A percentile compares a stretch with the other conserved stretches of the same genome.
phyloP scores from a whole-genome alignment of 495 filamentous ascomycete genomes.

The Penicillium desertorum region DNA sequence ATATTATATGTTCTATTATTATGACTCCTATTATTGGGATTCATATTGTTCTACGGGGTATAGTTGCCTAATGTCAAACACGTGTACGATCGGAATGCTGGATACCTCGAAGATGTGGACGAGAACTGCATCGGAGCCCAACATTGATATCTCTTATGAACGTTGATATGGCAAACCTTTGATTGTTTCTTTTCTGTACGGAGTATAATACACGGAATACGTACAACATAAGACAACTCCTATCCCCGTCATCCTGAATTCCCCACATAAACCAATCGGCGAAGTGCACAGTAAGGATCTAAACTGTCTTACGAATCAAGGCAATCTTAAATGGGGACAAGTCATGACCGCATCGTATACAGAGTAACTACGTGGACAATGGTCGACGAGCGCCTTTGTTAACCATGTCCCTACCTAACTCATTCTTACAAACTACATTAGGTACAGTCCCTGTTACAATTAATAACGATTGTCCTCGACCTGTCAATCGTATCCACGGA shows the following conservation, averaged over 20 bases:
- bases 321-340: constrained; percentile 11
- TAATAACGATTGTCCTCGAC: constrained; percentile 1
- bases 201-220: not conserved
- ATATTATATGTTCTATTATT: constrained; percentile 2
- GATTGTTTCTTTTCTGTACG: not conserved
- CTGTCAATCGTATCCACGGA: constrained; percentile 13
- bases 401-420: constrained; percentile 2
- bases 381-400: not conserved
- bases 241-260: constrained; percentile 9
- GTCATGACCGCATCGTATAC: constrained; percentile 5
- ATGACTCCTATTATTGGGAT: not conserved
- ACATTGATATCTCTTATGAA: not conserved
- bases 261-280: constrained; percentile 26
- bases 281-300: constrained; percentile 9
- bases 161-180: not conserved
- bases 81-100: constrained; percentile 19
- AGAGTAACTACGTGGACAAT: not conserved
- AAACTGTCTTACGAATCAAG: constrained; percentile 20
- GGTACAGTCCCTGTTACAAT: no score
- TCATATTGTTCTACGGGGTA: not conserved
- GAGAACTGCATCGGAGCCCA: constrained; percentile 4
- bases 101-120: not conserved
- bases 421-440: not conserved
- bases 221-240: constrained; percentile 7
- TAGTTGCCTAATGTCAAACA: constrained; percentile 12